Conservation (phyloP, 495 filamentous ascomycete species). For the Trichodelitschia bisporula region DNA sequence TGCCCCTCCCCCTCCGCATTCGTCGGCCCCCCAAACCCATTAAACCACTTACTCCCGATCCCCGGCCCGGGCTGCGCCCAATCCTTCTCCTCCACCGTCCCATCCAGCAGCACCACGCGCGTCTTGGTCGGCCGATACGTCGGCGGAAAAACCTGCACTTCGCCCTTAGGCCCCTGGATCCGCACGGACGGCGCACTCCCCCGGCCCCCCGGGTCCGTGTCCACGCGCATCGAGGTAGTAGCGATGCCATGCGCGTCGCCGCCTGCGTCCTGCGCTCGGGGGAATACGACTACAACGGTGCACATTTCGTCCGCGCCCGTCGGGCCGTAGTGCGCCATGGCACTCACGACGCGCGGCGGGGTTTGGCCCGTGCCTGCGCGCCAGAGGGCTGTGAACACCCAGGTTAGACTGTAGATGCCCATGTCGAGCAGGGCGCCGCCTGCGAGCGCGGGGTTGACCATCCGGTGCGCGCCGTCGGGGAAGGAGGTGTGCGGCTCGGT, state of each 20-base stretch:
- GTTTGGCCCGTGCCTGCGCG: too few species aligned
- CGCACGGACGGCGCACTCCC: slow-evolving; percentile 41
- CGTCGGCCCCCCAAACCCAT: background rate
- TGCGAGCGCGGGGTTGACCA: slow-evolving; percentile 71
- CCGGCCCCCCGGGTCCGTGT: slow-evolving; percentile 35
- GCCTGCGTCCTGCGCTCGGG: slow-evolving; percentile 18
- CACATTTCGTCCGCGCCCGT: slow-evolving; percentile 65
- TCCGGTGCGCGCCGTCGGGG: slow-evolving; percentile 32
- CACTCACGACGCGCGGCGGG: slow-evolving; percentile 28
- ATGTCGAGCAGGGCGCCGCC: slow-evolving; percentile 55
- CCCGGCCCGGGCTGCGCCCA: slow-evolving; percentile 27
- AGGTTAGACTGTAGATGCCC: slow-evolving; percentile 75
- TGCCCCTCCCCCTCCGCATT: slow-evolving; percentile 12
- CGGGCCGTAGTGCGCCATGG: slow-evolving; percentile 46
- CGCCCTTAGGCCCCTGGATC: slow-evolving; percentile 68
- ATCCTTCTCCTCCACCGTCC: slow-evolving; percentile 14
- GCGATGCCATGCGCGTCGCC: slow-evolving; percentile 36
- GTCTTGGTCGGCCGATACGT: slow-evolving; percentile 46
- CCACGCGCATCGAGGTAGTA: slow-evolving; percentile 38
- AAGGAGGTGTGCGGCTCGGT: slow-evolving; percentile 26
- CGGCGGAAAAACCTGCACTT: slow-evolving; percentile 59
- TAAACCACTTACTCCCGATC: background rate
- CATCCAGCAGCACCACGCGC: slow-evolving; percentile 20
- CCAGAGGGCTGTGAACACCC: slow-evolving; percentile 84
- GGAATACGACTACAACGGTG: slow-evolving; percentile 57